phyloP scores from a whole-genome alignment of 768 basidiomycete species.

The Mycena galopus region DNA sequence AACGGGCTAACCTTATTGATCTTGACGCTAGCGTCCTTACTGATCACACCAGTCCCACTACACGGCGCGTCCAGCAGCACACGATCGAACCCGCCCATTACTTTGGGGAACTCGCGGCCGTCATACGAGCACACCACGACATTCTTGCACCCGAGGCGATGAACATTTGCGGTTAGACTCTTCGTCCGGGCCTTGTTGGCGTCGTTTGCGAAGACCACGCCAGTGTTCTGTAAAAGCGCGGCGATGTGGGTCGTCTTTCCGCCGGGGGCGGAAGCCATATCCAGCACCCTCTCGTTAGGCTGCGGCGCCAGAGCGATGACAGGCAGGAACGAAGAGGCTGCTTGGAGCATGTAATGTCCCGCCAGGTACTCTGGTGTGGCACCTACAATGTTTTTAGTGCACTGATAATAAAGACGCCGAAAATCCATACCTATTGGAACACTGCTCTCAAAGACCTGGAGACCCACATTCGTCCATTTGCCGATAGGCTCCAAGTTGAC shows the following conservation, averaged over 20 bases:
- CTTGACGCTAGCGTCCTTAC: slow-evolving; percentile 97
- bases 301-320: slow-evolving; percentile 96
- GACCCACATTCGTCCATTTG: slow-evolving; percentile 98
- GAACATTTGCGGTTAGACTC: slow-evolving; percentile 95
- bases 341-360: slow-evolving; percentile 99
- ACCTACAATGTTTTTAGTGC: slow-evolving; percentile 55
- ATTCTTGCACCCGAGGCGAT: slow-evolving; percentile 97
- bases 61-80: slow-evolving; percentile 97
- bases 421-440: slow-evolving; percentile 84
- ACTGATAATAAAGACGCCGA: neutral
- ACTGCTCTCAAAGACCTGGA: slow-evolving; percentile 97
- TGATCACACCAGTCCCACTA: slow-evolving; percentile 97
- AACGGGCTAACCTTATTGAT: slow-evolving; percentile 86
- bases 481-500: slow-evolving; percentile 98
- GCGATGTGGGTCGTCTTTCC: slow-evolving; percentile 99
- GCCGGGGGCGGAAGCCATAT: slow-evolving; percentile 99
- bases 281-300: slow-evolving; percentile 92
- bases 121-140: slow-evolving; percentile 98
- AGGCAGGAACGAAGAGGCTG: slow-evolving; percentile 98
- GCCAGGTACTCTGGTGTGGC: slow-evolving; percentile 99
- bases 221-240: slow-evolving; percentile 96
- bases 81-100: slow-evolving; percentile 99
- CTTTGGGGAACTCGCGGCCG: slow-evolving; percentile 97
- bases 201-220: slow-evolving; percentile 98
- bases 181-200: slow-evolving; percentile 95